Evolutionary conservation across 805 yeast genomes (phyloP).

Genomic region (Candida takata): DNA sequence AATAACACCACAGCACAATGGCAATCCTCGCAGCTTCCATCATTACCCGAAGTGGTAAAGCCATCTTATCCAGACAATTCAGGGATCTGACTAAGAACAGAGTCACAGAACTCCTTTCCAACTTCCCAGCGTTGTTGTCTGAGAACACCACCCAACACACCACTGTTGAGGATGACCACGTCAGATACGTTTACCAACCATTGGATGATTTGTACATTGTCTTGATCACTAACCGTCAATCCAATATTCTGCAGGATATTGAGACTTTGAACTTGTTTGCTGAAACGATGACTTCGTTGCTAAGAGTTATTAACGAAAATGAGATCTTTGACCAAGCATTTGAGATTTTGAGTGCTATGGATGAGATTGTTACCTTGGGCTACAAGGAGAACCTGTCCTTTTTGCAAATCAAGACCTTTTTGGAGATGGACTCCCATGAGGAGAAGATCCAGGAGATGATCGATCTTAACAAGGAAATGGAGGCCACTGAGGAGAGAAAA

Average conservation of each 20-base stretch:
- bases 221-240: slow-evolving; percentile 80
- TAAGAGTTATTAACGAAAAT: slow-evolving; percentile 68
- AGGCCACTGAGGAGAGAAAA: slow-evolving; percentile 95
- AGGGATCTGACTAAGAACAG: slow-evolving; percentile 77
- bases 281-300: slow-evolving; percentile 69
- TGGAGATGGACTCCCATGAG: slow-evolving; percentile 97
- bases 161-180: slow-evolving; percentile 85
- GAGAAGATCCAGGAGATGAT: slow-evolving; percentile 98
- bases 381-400: slow-evolving; percentile 80
- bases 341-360: slow-evolving; percentile 86
- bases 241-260: slow-evolving; percentile 90
- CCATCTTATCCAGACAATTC: slow-evolving; percentile 88
- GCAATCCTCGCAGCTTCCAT: slow-evolving; percentile 90
- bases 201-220: slow-evolving; percentile 90
- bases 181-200: slow-evolving; percentile 93
- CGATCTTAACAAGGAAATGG: slow-evolving; percentile 92
- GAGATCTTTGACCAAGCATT: slow-evolving; percentile 82
- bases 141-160: slow-evolving; percentile 77
- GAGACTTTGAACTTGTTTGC: slow-evolving; percentile 84
- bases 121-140: slow-evolving; percentile 74
- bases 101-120: slow-evolving; percentile 77
- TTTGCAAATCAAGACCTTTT: slow-evolving; percentile 77
- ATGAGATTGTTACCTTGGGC: slow-evolving; percentile 86
- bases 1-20: slow-evolving; percentile 31
- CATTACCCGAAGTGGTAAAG: slow-evolving; percentile 89